Evolutionary conservation across 345 rosid genomes (phyloP).

Genomic region (Fremontodendron californicum): DNA sequence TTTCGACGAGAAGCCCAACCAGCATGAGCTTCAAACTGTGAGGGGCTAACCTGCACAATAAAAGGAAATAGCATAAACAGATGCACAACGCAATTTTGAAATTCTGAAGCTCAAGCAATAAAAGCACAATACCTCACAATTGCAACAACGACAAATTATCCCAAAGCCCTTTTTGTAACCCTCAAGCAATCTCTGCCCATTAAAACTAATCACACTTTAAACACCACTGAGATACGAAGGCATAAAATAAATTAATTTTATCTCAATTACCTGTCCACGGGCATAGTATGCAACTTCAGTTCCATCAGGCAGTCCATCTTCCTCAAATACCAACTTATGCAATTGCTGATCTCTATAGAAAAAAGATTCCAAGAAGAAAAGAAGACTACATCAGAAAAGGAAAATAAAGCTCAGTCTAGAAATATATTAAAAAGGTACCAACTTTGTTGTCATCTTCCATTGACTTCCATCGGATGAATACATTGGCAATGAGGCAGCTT

Average conservation of each 20-base stretch:
- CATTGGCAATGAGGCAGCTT: slow-evolving; percentile 2
- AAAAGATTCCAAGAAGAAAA: slow-evolving; percentile 10
- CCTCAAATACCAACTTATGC: slow-evolving; percentile 86
- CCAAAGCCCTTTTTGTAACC: slow-evolving; percentile 87
- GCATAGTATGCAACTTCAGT: slow-evolving; percentile 91
- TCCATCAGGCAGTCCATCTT: slow-evolving; percentile 90
- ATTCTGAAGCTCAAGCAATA: slow-evolving; percentile 21
- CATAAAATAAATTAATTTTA: slow-evolving; percentile 23
- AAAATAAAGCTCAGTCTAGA: slow-evolving; percentile 18
- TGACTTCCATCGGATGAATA: slow-evolving; percentile 15
- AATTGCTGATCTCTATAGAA: slow-evolving; percentile 66
- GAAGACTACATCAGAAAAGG: slow-evolving; percentile 14
- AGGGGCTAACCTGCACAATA: slow-evolving; percentile 82
- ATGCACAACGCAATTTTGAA: slow-evolving; percentile 4
- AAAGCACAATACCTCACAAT: slow-evolving; percentile 59
- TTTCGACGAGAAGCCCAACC: slow-evolving; percentile 97
- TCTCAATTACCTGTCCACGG: slow-evolving; percentile 73
- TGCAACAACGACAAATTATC: slow-evolving; percentile 89
- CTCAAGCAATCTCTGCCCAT: slow-evolving; percentile 76
- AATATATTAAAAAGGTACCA: slow-evolving; percentile 24
- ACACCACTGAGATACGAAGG: slow-evolving; percentile 22
- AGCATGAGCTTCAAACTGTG: slow-evolving; percentile 97
- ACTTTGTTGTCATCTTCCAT: slow-evolving; percentile 34
- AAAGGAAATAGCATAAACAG: slow-evolving; percentile 18
- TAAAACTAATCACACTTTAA: slow-evolving; percentile 30